Conservation (phyloP, 306 rosid genomes). For the Cicer chorassanicum region DNA sequence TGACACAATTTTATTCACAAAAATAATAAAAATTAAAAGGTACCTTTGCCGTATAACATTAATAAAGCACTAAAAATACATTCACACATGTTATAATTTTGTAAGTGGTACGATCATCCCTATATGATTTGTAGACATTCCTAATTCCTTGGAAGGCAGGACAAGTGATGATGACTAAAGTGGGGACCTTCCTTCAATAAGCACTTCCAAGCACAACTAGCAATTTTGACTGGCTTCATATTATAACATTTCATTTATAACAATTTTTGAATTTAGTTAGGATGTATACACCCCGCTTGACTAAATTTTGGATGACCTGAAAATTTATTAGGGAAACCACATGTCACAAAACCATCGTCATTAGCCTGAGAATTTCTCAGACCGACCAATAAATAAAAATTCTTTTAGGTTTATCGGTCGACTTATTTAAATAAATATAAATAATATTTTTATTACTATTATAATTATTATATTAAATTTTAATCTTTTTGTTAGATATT, state of each 20-base stretch:
- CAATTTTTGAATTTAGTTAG: constrained; percentile 24
- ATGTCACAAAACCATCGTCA: too few species aligned
- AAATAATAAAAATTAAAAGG: background rate
- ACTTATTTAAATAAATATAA: too few species aligned
- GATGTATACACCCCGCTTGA: background rate
- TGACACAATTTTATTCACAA: constrained; percentile 11
- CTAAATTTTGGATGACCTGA: background rate
- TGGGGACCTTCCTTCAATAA: background rate
- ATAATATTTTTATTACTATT: too few species aligned
- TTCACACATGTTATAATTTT: constrained; percentile 11
- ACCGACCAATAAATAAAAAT: too few species aligned
- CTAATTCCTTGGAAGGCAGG: constrained; percentile 47
- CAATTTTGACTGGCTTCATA: constrained; percentile 35
- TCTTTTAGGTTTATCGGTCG: too few species aligned
- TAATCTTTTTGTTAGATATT: too few species aligned
- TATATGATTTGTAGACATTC: constrained; percentile 23
- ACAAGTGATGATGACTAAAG: constrained; percentile 35
- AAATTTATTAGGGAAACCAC: too few species aligned
- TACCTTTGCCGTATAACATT: background rate
- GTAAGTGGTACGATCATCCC: constrained; percentile 48
- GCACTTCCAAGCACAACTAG: background rate
- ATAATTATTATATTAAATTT: too few species aligned
- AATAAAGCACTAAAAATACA: constrained; percentile 22
- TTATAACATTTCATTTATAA: constrained; percentile 4
- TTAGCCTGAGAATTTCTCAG: too few species aligned